Base-by-base conservation (phyloP, 352 stramenopile species). In the Globisporangium spiculum region DNA sequence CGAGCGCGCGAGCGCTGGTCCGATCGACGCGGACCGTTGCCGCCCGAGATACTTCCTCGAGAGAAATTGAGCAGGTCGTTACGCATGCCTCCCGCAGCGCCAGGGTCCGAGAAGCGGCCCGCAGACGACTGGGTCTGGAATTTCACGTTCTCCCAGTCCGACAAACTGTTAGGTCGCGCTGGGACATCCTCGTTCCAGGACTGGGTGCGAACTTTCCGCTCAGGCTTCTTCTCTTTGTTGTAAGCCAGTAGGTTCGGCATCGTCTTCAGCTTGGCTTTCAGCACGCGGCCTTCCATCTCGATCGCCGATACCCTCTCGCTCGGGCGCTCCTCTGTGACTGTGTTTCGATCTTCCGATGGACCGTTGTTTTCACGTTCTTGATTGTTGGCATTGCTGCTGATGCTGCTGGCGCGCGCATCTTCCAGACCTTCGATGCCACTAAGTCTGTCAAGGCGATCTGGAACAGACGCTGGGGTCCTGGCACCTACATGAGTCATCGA, bases 11-110 rank as follows among this genome's bases (percentile, higher is more conserved):
- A 77, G 60, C 84, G 79, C 24, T 75, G 65, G 14, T 92, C 86
- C 12, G 77, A 75, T 8, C 81, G 76, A 7, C 81, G 81, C 9
- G 56, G n/a, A 3, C 66, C 44, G 12, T 74, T 70, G 52, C 71
- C 66, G 18, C 73, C 67, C 10, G 72, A 77, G 55, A 86, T 83
- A 62, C 80, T 84, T 48, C 75, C 81, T 53, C 82, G 77, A 0
- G 79, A 72, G 27, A 94, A 90, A 68, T 76, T 92, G 4, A 94
- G 75, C 67, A 94, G 72, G 57, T 94, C 86, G 22, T 87, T 88
- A 48, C 80, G 82, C 67, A 72, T 69, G 16, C 46, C 60, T 14
- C 60, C 30, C 4, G 58, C 44, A 12, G 86, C 60, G 22, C 86
- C 86, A 27, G 86, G 86, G 71, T 94, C 86, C 44, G 86, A 94